A percentile compares a stretch with the other conserved stretches of the same genome.
Evolutionary conservation across 306 rosid genomes (phyloP).

Genomic region (barrel medic (Medicago truncatula)): DNA sequence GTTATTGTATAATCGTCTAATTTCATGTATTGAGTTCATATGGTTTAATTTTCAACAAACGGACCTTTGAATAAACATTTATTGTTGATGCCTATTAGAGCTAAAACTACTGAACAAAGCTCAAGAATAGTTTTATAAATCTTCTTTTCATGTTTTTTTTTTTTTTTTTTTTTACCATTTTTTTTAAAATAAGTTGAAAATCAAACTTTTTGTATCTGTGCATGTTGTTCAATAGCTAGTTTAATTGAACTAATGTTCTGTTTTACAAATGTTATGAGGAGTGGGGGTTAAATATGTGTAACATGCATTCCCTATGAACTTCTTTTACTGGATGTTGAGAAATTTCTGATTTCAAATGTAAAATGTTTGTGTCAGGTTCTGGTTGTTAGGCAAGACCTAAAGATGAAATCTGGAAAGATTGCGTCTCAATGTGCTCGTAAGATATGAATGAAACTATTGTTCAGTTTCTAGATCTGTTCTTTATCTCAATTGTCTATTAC

Average conservation of each 20-base stretch:
- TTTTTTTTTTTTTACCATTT: too few relatives aligned
- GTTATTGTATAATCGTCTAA: too few relatives aligned
- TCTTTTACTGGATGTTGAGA: slow-evolving; percentile 19
- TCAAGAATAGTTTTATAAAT: too few relatives aligned
- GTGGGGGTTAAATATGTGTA: slow-evolving; percentile 6
- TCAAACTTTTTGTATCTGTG: neutral
- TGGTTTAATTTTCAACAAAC: too few relatives aligned
- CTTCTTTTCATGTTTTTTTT: too few relatives aligned
- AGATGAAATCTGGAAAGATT: slow-evolving; percentile 91
- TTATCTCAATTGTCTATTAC: slow-evolving; percentile 12
- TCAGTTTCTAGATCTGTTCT: neutral
- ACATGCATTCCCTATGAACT: slow-evolving; percentile 14
- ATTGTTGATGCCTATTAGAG: too few relatives aligned
- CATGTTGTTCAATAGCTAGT: slow-evolving; percentile 2
- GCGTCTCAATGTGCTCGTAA: slow-evolving; percentile 99
- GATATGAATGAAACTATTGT: slow-evolving; percentile 41
- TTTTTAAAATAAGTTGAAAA: too few relatives aligned
- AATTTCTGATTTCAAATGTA: slow-evolving; percentile 40
- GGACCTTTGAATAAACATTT: too few relatives aligned
- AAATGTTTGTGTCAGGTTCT: slow-evolving; percentile 61
- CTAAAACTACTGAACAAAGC: too few relatives aligned
- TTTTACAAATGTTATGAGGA: slow-evolving; percentile 15
- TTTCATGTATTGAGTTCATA: neutral
- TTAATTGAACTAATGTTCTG: slow-evolving; percentile 33
- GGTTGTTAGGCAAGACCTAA: slow-evolving; percentile 87